A percentile compares a stretch with the other conserved stretches of the same genome.
Evolutionary conservation across 805 yeast species (phyloP).

Genomic region (Jamesozyma jinghongensis): DNA sequence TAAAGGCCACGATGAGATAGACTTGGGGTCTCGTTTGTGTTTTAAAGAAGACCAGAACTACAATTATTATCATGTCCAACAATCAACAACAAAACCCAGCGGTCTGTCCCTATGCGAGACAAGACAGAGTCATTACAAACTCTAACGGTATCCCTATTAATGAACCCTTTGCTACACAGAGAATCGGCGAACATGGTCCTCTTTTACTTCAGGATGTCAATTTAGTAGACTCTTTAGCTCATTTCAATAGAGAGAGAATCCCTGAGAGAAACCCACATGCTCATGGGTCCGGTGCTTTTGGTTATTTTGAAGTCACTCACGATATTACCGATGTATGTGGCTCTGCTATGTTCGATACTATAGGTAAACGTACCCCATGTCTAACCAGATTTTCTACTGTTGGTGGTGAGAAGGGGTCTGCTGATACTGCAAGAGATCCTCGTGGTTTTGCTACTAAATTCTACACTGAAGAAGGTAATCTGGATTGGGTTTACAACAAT

Average conservation of each 20-base stretch:
- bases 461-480: constrained; percentile 58
- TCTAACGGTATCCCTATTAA: constrained; percentile 71
- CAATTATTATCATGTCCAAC: neutral
- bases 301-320: constrained; percentile 79
- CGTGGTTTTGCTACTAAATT: constrained; percentile 60
- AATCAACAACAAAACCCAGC: constrained; percentile 17
- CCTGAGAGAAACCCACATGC: constrained; percentile 94
- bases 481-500: constrained; percentile 68
- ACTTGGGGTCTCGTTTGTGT: too few species aligned
- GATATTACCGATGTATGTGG: constrained; percentile 66
- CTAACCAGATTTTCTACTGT: constrained; percentile 67
- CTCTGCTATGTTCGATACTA: constrained; percentile 58
- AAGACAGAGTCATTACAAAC: constrained; percentile 53
- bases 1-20: too few species aligned
- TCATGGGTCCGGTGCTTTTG: constrained; percentile 87
- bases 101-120: constrained; percentile 15
- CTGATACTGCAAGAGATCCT: constrained; percentile 62
- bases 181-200: constrained; percentile 72
- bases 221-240: constrained; percentile 72
- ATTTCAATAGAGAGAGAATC: constrained; percentile 81
- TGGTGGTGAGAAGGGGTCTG: constrained; percentile 59
- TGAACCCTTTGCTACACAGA: constrained; percentile 67
- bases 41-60: too few species aligned
- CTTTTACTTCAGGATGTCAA: constrained; percentile 72
- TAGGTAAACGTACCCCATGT: constrained; percentile 74